phyloP scores from a whole-genome alignment of 2,329 filamentous ascomycete genomes.

The Colletotrichum tropicale region DNA sequence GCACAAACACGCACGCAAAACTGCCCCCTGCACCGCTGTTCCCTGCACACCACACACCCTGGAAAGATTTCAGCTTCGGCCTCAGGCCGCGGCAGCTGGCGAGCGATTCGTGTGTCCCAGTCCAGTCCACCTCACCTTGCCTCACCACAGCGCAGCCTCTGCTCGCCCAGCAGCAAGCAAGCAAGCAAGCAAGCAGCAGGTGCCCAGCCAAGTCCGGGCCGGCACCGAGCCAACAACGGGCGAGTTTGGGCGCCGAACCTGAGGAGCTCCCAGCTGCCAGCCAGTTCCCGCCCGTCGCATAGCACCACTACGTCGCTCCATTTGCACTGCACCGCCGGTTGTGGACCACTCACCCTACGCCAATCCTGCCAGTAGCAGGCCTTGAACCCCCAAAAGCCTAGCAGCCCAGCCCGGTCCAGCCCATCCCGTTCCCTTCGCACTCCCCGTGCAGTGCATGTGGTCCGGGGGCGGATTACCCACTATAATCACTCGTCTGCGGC shows the following conservation, averaged over 20 bases:
- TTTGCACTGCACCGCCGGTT: constrained; percentile 11
- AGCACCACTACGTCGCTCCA: background rate
- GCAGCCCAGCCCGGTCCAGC: constrained; percentile 15
- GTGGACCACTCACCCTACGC: constrained; percentile 1
- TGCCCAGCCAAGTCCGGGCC: background rate
- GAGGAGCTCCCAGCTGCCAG: background rate
- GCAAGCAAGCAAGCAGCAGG: background rate
- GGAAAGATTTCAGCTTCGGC: background rate
- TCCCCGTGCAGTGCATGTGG: constrained; percentile 17
- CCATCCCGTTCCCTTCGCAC: constrained; percentile 9
- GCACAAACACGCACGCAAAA: background rate
- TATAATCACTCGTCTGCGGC: constrained; percentile 17
- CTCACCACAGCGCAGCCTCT: background rate
- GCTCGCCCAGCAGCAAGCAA: background rate
- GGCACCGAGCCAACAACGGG: constrained; percentile 12
- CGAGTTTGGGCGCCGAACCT: background rate
- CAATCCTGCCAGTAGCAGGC: constrained; percentile 8
- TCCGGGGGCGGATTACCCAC: constrained; percentile 17
- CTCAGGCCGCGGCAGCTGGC: background rate
- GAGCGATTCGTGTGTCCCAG: background rate
- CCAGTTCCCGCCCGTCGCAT: background rate
- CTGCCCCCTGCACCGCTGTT: background rate
- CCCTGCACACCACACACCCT: background rate
- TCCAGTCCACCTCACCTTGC: background rate
- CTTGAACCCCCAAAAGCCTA: background rate